Evolutionary conservation across 225 moss, liverwort and hornwort species (phyloP).

Genomic region (Takakia lepidozioides): DNA sequence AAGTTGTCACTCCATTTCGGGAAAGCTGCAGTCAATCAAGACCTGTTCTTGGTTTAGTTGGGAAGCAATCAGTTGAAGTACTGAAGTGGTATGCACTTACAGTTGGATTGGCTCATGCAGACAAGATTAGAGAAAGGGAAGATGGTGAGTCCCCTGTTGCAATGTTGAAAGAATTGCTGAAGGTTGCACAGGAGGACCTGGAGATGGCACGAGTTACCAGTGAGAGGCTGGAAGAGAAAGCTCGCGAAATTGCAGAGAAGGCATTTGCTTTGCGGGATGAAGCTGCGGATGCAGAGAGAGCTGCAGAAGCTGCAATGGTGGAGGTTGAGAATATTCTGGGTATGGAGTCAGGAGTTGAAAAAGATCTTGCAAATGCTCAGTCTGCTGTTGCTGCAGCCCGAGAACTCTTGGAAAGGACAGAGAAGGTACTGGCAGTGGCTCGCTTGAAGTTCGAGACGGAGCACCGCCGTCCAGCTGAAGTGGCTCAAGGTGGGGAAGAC

Average conservation of each 20-base stretch:
- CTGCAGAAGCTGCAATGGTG: constrained; percentile 21
- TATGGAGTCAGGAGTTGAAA: constrained; percentile 42
- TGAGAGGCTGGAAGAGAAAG: constrained; percentile 54
- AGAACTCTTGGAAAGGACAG: constrained; percentile 27
- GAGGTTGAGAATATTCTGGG: constrained; percentile 34
- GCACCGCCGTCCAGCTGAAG: neutral
- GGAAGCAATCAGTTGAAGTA: no score
- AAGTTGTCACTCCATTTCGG: no score
- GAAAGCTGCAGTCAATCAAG: no score
- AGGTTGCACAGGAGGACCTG: constrained; percentile 61
- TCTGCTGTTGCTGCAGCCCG: constrained; percentile 42
- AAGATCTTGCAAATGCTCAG: constrained; percentile 37
- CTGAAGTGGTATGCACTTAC: no score
- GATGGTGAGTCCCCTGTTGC: constrained; percentile 40
- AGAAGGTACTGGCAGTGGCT: constrained; percentile 53
- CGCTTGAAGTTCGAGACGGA: constrained; percentile 39
- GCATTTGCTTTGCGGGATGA: constrained; percentile 62
- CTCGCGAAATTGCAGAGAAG: constrained; percentile 65
- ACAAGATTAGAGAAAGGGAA: constrained; percentile 10
- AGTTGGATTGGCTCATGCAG: constrained; percentile 21
- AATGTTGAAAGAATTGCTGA: constrained; percentile 67
- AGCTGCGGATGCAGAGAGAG: constrained; percentile 26
- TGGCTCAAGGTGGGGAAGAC: neutral
- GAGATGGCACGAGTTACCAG: constrained; percentile 50
- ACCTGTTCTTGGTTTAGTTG: no score